Percentiles rank a stretch among this genome's conserved stretches.
Evolutionary conservation across 1,139 yeast genomes (phyloP).

Genomic region (Trichomonascaceae sp.): DNA sequence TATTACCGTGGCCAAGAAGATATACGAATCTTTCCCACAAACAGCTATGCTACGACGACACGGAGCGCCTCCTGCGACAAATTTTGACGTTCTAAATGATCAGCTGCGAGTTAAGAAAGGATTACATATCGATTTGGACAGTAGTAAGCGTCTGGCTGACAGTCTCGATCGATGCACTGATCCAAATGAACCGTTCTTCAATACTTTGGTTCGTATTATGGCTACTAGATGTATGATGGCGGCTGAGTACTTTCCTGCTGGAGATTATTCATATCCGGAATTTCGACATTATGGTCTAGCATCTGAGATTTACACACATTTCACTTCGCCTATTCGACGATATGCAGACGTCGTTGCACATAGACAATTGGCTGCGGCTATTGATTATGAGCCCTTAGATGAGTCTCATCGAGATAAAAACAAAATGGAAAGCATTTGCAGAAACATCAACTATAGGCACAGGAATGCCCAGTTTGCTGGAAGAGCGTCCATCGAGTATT

Average conservation of each 20-base stretch:
- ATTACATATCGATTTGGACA: constrained; percentile 69
- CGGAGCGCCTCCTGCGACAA: constrained; percentile 91
- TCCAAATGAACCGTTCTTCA: constrained; percentile 79
- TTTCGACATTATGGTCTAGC: constrained; percentile 97
- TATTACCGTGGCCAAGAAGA: constrained; percentile 89
- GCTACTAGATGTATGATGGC: constrained; percentile 99
- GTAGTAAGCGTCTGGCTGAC: constrained; percentile 89
- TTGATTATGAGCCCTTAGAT: constrained; percentile 82
- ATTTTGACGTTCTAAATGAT: constrained; percentile 82
- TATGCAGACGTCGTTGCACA: constrained; percentile 98
- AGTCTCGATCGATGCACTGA: constrained; percentile 86
- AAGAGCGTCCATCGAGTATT: constrained; percentile 93
- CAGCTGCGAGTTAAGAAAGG: constrained; percentile 78
- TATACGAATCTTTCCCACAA: constrained; percentile 90
- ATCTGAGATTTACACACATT: constrained; percentile 94
- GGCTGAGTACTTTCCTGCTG: constrained; percentile 94
- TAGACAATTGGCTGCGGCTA: constrained; percentile 95
- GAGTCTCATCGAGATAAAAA: constrained; percentile 78
- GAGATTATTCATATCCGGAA: constrained; percentile 89
- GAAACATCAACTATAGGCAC: constrained; percentile 88
- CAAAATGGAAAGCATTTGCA: constrained; percentile 84
- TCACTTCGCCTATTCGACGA: constrained; percentile 97
- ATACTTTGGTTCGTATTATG: constrained; percentile 90
- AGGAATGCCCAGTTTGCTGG: constrained; percentile 99
- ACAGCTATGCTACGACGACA: constrained; percentile 96